phyloP scores from a whole-genome alignment of 208 protist genomes.

The Herpetomonas tarakana region DNA sequence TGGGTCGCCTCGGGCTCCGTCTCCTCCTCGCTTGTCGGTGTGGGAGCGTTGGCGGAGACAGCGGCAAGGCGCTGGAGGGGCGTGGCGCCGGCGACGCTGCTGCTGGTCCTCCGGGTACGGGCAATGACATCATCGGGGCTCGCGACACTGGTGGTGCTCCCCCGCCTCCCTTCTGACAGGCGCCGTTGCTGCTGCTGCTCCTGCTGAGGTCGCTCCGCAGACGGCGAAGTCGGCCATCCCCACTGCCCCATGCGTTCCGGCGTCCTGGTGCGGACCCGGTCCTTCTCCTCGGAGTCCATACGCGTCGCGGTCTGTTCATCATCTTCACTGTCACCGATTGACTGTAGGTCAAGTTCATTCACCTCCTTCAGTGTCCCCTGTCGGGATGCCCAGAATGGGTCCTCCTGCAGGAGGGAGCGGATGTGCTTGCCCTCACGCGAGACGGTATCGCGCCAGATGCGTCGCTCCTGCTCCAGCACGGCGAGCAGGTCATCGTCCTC shows the following conservation, averaged over 20 bases:
- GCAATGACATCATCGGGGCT: no score
- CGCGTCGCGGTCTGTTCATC: background rate
- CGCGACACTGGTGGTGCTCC: no score
- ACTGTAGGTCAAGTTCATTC: slow-evolving; percentile 6
- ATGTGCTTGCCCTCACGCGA: slow-evolving; percentile 7
- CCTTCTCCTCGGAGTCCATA: background rate
- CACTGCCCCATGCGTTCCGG: background rate
- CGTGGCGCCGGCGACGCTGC: no score
- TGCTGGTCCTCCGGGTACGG: no score
- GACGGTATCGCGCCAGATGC: slow-evolving; percentile 12
- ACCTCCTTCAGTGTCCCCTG: slow-evolving; percentile 10
- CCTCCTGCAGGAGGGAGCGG: slow-evolving; percentile 11
- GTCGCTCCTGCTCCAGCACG: slow-evolving; percentile 11
- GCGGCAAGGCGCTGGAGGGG: no score
- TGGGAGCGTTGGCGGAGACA: no score
- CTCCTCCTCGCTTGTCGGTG: no score
- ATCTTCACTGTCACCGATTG: background rate
- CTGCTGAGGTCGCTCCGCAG: no score
- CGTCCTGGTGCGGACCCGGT: background rate
- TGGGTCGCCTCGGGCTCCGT: no score
- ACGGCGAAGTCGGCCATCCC: background rate
- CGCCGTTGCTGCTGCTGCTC: no score
- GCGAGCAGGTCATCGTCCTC: slow-evolving; percentile 16
- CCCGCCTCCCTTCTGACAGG: no score
- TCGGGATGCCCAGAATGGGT: slow-evolving; percentile 14